Conservation (phyloP, 331 rosid genomes). For the Quercus phellos region DNA sequence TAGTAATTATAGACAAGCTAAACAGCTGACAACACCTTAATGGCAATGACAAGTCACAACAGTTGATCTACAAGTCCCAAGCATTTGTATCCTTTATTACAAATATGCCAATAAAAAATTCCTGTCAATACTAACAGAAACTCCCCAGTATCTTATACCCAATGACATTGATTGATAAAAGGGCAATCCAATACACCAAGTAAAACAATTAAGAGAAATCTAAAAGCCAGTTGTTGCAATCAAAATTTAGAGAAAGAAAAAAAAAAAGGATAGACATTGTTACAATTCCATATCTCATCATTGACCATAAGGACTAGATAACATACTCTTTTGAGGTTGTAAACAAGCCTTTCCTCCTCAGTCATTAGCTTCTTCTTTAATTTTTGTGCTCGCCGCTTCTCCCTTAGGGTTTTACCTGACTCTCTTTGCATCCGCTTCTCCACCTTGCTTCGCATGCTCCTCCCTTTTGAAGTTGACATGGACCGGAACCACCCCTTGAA, state of each 20-base stretch:
- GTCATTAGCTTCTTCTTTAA: slow-evolving; percentile 91
- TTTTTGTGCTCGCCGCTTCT: slow-evolving; percentile 76
- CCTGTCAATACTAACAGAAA: not conserved
- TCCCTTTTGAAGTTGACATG: slow-evolving; percentile 78
- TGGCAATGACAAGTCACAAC: not conserved
- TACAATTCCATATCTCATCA: not conserved
- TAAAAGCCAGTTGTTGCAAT: not conserved
- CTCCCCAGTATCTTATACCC: not conserved
- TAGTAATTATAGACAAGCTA: not conserved
- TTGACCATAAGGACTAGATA: slow-evolving; percentile 7
- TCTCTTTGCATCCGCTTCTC: slow-evolving; percentile 87
- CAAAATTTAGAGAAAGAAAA: slow-evolving; percentile 3
- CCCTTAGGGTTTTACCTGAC: slow-evolving; percentile 84
- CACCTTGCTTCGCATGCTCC: slow-evolving; percentile 93
- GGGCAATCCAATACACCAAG: not conserved
- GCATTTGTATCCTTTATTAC: not conserved
- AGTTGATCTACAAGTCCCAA: not conserved
- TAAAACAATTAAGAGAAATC: not conserved
- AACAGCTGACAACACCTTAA: not conserved
- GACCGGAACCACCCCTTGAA: slow-evolving; percentile 48
- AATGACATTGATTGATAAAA: not conserved
- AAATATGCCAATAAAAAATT: not conserved
- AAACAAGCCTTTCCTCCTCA: slow-evolving; percentile 80
- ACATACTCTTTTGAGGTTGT: slow-evolving; percentile 87
- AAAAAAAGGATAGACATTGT: not conserved